phyloP scores from a whole-genome alignment of 805 yeast genomes.

The Cyberlindnera xylosilytica region DNA sequence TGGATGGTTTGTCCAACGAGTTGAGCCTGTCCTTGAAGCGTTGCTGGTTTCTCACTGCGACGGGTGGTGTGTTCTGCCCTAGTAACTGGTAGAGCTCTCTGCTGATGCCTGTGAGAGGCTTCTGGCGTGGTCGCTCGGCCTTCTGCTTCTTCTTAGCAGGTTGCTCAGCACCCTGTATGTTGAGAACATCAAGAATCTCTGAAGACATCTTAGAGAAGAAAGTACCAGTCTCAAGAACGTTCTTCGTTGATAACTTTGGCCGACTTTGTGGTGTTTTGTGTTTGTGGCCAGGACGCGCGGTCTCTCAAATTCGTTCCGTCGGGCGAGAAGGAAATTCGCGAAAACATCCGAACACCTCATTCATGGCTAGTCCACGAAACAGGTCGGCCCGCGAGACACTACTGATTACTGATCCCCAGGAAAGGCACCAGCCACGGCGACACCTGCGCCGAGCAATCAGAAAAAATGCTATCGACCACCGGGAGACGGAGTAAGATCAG shows the following conservation, averaged over 20 bases:
- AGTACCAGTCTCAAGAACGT: not conserved
- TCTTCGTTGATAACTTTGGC: not conserved
- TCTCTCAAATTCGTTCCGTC: no score
- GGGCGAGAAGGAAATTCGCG: no score
- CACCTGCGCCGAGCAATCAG: not conserved
- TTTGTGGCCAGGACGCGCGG: no score
- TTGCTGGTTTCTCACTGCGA: slow-evolving; percentile 46
- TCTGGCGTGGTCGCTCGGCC: slow-evolving; percentile 21
- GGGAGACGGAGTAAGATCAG: slow-evolving; percentile 56
- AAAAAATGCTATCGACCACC: slow-evolving; percentile 28
- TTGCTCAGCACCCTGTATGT: slow-evolving; percentile 44
- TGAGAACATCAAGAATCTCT: slow-evolving; percentile 76
- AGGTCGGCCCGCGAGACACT: no score
- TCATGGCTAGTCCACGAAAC: no score
- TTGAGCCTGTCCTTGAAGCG: slow-evolving; percentile 65
- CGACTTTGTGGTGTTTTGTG: no score
- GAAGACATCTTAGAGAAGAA: slow-evolving; percentile 33
- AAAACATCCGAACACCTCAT: no score
- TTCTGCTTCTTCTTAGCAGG: slow-evolving; percentile 34
- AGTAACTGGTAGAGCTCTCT: slow-evolving; percentile 84
- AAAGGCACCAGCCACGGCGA: not conserved
- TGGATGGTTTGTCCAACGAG: slow-evolving; percentile 60
- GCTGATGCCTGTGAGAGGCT: slow-evolving; percentile 65
- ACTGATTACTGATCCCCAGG: not conserved
- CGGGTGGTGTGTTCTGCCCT: slow-evolving; percentile 92